Evolutionary conservation across 495 filamentous ascomycete genomes (phyloP).

Genomic region (Penicillium soppii): DNA sequence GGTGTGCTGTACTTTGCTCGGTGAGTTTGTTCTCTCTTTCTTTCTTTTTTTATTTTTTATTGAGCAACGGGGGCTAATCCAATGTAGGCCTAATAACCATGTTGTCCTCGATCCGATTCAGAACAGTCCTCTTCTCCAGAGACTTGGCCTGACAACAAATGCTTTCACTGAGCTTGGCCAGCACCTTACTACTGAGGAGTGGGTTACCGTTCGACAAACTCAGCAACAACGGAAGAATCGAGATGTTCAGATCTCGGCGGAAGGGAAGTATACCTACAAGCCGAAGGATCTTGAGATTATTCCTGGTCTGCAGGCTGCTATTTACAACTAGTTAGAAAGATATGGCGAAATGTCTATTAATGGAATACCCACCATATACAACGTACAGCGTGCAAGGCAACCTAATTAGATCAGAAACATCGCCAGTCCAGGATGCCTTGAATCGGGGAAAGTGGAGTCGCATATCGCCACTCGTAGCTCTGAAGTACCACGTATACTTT

Average conservation of each 20-base stretch:
- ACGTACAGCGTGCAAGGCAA: too few species aligned
- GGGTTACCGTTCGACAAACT: constrained; percentile 35
- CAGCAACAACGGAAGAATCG: constrained; percentile 44
- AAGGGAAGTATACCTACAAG: constrained; percentile 37
- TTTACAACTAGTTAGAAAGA: constrained; percentile 48
- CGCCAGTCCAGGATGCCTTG: too few species aligned
- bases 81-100: constrained; percentile 33
- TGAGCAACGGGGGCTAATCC: too few species aligned
- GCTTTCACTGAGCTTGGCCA: constrained; percentile 33
- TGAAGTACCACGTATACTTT: too few species aligned
- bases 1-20: constrained; percentile 49
- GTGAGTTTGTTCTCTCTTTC: constrained; percentile 5
- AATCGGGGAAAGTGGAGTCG: too few species aligned
- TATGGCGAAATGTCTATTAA: too few species aligned
- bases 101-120: constrained; percentile 41
- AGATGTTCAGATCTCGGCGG: constrained; percentile 37
- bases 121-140: constrained; percentile 42
- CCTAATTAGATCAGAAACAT: too few species aligned
- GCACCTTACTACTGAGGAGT: constrained; percentile 35
- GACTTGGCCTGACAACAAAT: constrained; percentile 38
- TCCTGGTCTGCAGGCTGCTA: constrained; percentile 42
- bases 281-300: constrained; percentile 48
- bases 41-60: too few species aligned
- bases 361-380: too few species aligned
- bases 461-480: too few species aligned